phyloP scores from a whole-genome alignment of 371 early-diverging fungal genomes.

The Mucor indicus region DNA sequence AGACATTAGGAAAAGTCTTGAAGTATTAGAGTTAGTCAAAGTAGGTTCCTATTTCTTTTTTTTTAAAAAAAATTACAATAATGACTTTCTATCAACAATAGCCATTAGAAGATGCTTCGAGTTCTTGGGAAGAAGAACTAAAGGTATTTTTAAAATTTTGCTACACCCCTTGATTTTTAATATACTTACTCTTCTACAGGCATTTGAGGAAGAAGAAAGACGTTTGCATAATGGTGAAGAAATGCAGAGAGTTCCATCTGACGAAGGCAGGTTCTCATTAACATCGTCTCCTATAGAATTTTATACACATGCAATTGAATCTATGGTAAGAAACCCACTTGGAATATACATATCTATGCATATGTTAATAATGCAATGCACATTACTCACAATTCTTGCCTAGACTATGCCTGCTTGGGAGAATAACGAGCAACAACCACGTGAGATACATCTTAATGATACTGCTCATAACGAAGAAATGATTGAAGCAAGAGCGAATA shows the following conservation, averaged over 20 bases:
- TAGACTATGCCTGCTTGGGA: conserved; percentile 37
- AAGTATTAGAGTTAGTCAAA: conserved; percentile 50
- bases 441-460: too few relatives aligned
- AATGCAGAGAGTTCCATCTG: conserved; percentile 27
- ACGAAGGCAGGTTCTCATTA: conserved; percentile 34
- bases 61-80: neutral
- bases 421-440: neutral
- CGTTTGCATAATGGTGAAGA: conserved; percentile 18
- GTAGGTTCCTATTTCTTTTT: conserved; percentile 9
- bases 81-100: neutral
- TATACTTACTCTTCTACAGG: conserved; percentile 12
- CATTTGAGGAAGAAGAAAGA: conserved; percentile 37
- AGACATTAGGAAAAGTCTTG: conserved; percentile 54
- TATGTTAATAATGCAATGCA: too few relatives aligned
- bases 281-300: conserved; percentile 26
- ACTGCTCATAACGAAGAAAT: neutral
- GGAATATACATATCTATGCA: too few relatives aligned
- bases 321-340: conserved; percentile 29
- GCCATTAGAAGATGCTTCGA: conserved; percentile 36
- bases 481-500: too few relatives aligned
- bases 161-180: neutral
- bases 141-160: conserved; percentile 14
- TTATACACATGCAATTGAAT: conserved; percentile 30
- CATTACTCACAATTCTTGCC: neutral
- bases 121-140: conserved; percentile 39